Evolutionary conservation across 371 early-diverging fungal genomes (phyloP).

Genomic region (Choanephora cucurbitarum): DNA sequence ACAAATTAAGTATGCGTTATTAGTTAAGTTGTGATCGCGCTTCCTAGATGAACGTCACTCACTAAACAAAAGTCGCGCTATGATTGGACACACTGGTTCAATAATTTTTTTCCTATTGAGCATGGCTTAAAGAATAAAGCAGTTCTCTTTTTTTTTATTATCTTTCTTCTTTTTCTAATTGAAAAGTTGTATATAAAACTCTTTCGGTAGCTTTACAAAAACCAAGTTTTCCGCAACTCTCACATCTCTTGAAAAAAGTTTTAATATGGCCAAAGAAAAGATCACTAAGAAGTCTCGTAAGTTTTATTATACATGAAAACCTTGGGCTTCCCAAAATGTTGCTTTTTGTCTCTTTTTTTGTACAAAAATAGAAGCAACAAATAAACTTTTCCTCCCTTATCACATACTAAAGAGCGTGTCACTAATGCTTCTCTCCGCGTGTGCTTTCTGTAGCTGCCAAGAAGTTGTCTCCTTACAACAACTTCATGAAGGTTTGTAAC

Average conservation of each 20-base stretch:
- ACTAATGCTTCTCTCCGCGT: not conserved
- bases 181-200: too few relatives aligned
- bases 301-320: constrained; percentile 3
- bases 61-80: not conserved
- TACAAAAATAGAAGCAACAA: constrained; percentile 1
- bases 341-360: not conserved
- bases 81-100: not conserved
- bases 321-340: not conserved
- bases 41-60: not conserved
- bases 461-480: constrained; percentile 68
- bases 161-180: not conserved
- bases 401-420: constrained; percentile 14
- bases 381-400: too few relatives aligned
- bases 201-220: too few relatives aligned
- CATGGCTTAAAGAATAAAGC: not conserved
- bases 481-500: constrained; percentile 63
- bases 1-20: not conserved
- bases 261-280: constrained; percentile 33
- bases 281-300: constrained; percentile 31
- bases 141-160: not conserved
- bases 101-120: constrained; percentile 1
- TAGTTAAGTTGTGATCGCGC: too few relatives aligned
- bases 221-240: not conserved
- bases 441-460: constrained; percentile 5
- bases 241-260: not conserved